Evolutionary conservation across 192 early-diverging fungal species (phyloP).

Genomic region (Coemansia biformis): DNA sequence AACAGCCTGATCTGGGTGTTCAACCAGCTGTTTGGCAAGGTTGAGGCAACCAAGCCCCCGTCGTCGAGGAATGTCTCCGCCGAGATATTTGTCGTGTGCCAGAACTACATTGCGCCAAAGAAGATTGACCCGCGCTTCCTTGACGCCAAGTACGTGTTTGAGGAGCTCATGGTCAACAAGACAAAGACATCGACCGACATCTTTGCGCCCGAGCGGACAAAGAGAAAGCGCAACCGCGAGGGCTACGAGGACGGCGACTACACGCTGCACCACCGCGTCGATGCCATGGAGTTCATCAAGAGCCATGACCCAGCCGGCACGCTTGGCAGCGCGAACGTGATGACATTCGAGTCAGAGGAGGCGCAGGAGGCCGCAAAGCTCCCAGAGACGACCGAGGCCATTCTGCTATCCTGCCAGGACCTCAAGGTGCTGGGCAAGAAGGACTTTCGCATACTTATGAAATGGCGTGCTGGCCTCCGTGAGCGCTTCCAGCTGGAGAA

Average conservation of each 20-base stretch:
- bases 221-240: slow-evolving; percentile 84
- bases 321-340: slow-evolving; percentile 71
- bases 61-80: slow-evolving; percentile 98
- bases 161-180: slow-evolving; percentile 71
- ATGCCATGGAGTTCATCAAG: slow-evolving; percentile 76
- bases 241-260: slow-evolving; percentile 98
- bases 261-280: slow-evolving; percentile 70
- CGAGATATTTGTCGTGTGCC: slow-evolving; percentile 98
- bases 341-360: slow-evolving; percentile 72
- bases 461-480: slow-evolving; percentile 79
- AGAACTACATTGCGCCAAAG: slow-evolving; percentile 86
- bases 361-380: slow-evolving; percentile 51
- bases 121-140: slow-evolving; percentile 91
- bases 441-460: slow-evolving; percentile 87
- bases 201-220: slow-evolving; percentile 78
- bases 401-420: slow-evolving; percentile 76
- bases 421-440: slow-evolving; percentile 88
- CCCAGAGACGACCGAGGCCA: slow-evolving; percentile 72
- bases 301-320: slow-evolving; percentile 70
- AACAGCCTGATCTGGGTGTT: slow-evolving; percentile 99
- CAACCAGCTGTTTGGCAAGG: slow-evolving; percentile 90
- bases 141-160: slow-evolving; percentile 91
- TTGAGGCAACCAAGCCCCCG: slow-evolving; percentile 97
- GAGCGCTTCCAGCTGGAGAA: slow-evolving; percentile 51
- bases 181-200: slow-evolving; percentile 62